Base-by-base conservation (phyloP, 805 yeast species). In the Zygotorulaspora florentina region DNA sequence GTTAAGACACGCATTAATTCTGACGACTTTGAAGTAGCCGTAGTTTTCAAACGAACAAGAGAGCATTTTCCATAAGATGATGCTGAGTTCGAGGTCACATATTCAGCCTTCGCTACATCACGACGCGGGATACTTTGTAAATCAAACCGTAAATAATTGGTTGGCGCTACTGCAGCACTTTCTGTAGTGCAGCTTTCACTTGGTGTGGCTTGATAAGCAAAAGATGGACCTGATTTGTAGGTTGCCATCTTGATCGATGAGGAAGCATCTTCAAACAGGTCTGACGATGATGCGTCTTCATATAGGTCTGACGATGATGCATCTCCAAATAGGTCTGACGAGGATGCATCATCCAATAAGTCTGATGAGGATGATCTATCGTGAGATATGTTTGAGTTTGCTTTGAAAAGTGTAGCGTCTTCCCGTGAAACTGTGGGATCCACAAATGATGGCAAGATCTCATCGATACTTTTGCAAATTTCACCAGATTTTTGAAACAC, bases 1-100 rank as follows among this genome's bases (percentile, higher is more conserved):
- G 48, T 53, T 29, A 58, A 17, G n/a, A 56, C 38, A 41, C 16
- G 45, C 28, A 35, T 28, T n/a, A 35, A 35, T 31, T 40, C 48
- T 26, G 44, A 34, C 15, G 41, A 31, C 5, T 27, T 30, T 3
- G 48, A 40, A 20, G 36, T 35, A 16, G 36, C 28, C 17, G 42
- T 40, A 8, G 35, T 38, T 23, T 45, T 45, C 23, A 45, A 29
- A 15, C 36, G 27, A n/a, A 26, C 38, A 29, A 41, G 34, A 35
- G 40, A 36, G 20, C 29, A 36, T 30, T 37, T 27, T 33, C 20
- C 20, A 16, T 16, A 8, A n/a, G 12, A 11, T 9, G 16, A 16
- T n/a, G 36, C 11, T 6, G 36, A 33, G 11, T 13, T 10, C 7
- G 20, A 16, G 16, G 7, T 20, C 25, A 13, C 16, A 33, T n/a